Evolutionary conservation across 139 green algal species (phyloP).

Genomic region (Limnomonas spitsbergensis): DNA sequence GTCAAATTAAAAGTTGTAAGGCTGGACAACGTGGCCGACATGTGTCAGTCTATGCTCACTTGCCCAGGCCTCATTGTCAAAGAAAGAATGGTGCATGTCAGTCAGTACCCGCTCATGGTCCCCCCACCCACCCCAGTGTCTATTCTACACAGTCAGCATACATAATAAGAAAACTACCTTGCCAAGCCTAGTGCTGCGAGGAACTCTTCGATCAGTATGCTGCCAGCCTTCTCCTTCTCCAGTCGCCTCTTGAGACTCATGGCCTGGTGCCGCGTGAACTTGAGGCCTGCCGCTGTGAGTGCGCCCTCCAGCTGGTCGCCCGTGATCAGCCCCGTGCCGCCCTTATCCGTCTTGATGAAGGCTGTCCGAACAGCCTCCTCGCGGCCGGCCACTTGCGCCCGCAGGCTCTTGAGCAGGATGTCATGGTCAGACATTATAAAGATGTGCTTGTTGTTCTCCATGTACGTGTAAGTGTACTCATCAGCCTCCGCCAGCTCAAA

Average conservation of each 20-base stretch:
- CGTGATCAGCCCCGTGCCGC: slow-evolving; percentile 39
- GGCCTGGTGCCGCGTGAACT: slow-evolving; percentile 68
- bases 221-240: slow-evolving; percentile 49
- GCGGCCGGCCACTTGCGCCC: slow-evolving; percentile 44
- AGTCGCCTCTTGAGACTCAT: slow-evolving; percentile 55
- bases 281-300: slow-evolving; percentile 42
- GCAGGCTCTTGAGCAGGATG: slow-evolving; percentile 43
- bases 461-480: slow-evolving; percentile 82
- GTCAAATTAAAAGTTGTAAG: too few relatives aligned
- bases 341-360: slow-evolving; percentile 57
- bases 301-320: slow-evolving; percentile 46
- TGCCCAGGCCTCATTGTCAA: too few relatives aligned
- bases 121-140: too few relatives aligned
- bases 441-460: slow-evolving; percentile 83
- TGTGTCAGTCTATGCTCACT: too few relatives aligned
- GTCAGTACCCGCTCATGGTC: too few relatives aligned
- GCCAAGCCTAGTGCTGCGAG: slow-evolving; percentile 32
- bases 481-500: slow-evolving; percentile 85
- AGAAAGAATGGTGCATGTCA: too few relatives aligned
- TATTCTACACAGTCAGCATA: too few relatives aligned
- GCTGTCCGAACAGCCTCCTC: slow-evolving; percentile 51
- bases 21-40: too few relatives aligned
- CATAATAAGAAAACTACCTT: too few relatives aligned
- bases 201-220: slow-evolving; percentile 53
- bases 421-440: slow-evolving; percentile 69